A percentile compares a stretch with the other conserved stretches of the same genome.
phyloP scores from a whole-genome alignment of 257 asterid species.

The Solanum chmielewskii region DNA sequence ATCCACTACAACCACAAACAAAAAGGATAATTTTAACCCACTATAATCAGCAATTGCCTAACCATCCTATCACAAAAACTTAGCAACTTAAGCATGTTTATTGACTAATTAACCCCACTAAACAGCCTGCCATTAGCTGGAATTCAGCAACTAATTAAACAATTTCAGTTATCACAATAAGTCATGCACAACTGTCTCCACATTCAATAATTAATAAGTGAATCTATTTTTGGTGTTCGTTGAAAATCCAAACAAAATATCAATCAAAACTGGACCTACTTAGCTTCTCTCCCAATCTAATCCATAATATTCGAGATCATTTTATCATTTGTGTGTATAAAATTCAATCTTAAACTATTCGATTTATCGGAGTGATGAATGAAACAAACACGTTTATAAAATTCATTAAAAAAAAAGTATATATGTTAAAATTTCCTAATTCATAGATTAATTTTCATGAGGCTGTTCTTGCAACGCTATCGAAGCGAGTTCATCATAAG shows the following conservation, averaged over 20 bases:
- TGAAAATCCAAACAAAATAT: background rate
- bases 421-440: background rate
- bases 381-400: background rate
- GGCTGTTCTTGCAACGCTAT: background rate
- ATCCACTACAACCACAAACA: background rate
- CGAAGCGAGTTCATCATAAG: background rate
- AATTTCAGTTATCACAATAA: background rate
- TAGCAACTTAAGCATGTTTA: background rate
- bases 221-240: background rate
- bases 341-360: background rate
- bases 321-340: background rate
- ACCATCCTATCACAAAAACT: background rate
- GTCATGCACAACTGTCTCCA: background rate
- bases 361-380: background rate
- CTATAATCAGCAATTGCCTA: background rate
- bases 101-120: background rate
- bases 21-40: background rate
- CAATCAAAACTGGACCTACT: background rate
- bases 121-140: background rate
- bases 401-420: background rate
- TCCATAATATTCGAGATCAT: background rate
- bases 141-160: background rate
- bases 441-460: background rate
- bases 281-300: background rate
- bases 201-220: background rate